Evolutionary conservation across 306 rosid species (phyloP), one percentile per base, ranked within the genome.

Genomic region (Rosa rugosa): DNA sequence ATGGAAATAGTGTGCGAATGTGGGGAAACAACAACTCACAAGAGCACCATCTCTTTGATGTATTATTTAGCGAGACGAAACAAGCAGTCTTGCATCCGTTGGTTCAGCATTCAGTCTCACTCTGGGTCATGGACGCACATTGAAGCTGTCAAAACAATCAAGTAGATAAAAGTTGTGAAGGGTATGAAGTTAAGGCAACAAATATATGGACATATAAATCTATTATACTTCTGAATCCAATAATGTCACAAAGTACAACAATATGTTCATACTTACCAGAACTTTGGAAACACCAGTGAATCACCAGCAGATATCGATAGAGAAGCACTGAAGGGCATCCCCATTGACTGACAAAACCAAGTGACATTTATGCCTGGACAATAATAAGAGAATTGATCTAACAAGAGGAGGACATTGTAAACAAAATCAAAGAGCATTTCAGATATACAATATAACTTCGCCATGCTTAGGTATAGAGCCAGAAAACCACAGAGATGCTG

Each of bases 401-500:
- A 46, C 16, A 63, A 73, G 65, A 73, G 59, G 23, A 14, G 13
- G 14, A 9, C 63, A 57, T 8, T 8, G 3, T 22, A 57, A 25
- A n/a, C 63, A 56, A 56, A 2, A n/a, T 57, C 31, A n/a, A 22
- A n/a, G 5, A 57, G 63, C 62, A 54, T 10, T 45, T 70, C 40
- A n/a, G 57, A 70, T 46, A 44, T 22, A 44, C 34, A 13, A 22
- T 44, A 23, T 11, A n/a, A 45, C 51, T 64, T 3, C 27, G 9
- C 23, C 25, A 64, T 10, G 34, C 31, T 53, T 18, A 18, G 25
- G 64, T 3, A n/a, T 11, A 27, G 16, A 62, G 41, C 69, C 11
- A 13, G 41, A 63, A 27, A 31, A 63, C 36, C 66, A 64, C 11
- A 16, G 34, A 64, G 69, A 64, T 68, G 79, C 73, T 47, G 71